Evolutionary conservation across 345 rosid species (phyloP).

Genomic region (Arabis alpina): DNA sequence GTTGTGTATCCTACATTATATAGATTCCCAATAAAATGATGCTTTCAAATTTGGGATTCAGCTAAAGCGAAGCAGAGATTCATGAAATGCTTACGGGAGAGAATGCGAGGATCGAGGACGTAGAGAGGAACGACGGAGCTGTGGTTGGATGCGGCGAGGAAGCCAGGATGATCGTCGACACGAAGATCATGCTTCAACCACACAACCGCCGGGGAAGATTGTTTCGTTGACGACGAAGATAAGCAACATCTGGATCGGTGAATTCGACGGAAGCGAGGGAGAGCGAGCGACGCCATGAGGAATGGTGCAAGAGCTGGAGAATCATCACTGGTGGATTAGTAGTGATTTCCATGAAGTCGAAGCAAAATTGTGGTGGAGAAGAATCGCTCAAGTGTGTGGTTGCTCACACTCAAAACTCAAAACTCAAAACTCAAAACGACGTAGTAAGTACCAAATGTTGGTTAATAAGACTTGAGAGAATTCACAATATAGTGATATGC

Average conservation of each 20-base stretch:
- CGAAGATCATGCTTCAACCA: conserved; percentile 98
- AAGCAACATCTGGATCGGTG: conserved; percentile 35
- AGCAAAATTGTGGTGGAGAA: conserved; percentile 54
- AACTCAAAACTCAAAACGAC: conserved; percentile 22
- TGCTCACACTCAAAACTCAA: background rate
- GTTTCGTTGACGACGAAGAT: conserved; percentile 19
- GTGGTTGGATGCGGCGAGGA: conserved; percentile 55
- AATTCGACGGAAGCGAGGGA: conserved; percentile 35
- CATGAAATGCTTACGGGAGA: conserved; percentile 53
- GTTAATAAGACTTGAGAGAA: no score
- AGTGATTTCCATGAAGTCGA: conserved; percentile 44
- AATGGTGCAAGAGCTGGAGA: conserved; percentile 10
- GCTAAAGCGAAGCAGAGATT: background rate
- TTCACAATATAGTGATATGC: no score
- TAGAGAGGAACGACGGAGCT: conserved; percentile 66
- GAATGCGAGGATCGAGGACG: conserved; percentile 77
- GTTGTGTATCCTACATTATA: conserved; percentile 65
- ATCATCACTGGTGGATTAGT: conserved; percentile 1
- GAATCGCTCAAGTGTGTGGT: conserved; percentile 38
- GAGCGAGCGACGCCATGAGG: conserved; percentile 54
- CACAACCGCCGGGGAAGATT: conserved; percentile 59
- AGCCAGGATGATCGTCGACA: conserved; percentile 82
- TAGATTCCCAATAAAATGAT: background rate
- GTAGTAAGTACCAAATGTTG: no score
- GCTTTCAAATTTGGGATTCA: background rate